Conservation (phyloP, 2,329 filamentous ascomycete genomes). For the Penicillium sp. region DNA sequence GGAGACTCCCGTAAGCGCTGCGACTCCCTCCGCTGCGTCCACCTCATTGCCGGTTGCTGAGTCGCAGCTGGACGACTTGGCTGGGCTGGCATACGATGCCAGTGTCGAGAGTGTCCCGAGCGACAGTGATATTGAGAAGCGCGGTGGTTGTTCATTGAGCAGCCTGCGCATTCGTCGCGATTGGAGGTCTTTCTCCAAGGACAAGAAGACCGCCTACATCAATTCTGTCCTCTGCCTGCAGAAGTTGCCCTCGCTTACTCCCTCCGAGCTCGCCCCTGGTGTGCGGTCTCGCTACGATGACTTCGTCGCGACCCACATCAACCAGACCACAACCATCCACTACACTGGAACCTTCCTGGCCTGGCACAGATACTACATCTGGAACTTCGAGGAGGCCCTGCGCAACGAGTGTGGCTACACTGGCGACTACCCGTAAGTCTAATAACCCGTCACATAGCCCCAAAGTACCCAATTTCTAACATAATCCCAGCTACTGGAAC, state of each 20-base stretch:
- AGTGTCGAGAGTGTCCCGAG: constrained; percentile 7
- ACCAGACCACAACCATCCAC: constrained; percentile 48
- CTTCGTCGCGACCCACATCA: constrained; percentile 51
- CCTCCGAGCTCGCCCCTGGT: constrained; percentile 40
- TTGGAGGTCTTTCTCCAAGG: constrained; percentile 32
- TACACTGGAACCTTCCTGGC: constrained; percentile 30
- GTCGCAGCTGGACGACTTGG: constrained; percentile 15
- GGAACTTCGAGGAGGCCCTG: constrained; percentile 33
- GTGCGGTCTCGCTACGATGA: constrained; percentile 52
- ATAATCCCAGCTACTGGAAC: constrained; percentile 44
- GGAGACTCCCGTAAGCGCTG: background rate
- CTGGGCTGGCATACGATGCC: constrained; percentile 14
- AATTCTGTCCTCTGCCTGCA: constrained; percentile 48
- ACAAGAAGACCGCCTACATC: constrained; percentile 44
- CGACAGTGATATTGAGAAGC: background rate
- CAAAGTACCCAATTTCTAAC: background rate
- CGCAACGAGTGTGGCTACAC: constrained; percentile 41
- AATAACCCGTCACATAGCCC: background rate
- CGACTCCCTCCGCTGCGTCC: constrained; percentile 4
- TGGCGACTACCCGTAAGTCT: constrained; percentile 31
- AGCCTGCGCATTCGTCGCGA: constrained; percentile 26
- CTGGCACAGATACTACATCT: constrained; percentile 39
- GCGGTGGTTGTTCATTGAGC: constrained; percentile 11
- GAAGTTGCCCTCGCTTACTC: constrained; percentile 36
- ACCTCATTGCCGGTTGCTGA: constrained; percentile 9